phyloP scores from a whole-genome alignment of 257 asterid species.

The Plantago ovata region DNA sequence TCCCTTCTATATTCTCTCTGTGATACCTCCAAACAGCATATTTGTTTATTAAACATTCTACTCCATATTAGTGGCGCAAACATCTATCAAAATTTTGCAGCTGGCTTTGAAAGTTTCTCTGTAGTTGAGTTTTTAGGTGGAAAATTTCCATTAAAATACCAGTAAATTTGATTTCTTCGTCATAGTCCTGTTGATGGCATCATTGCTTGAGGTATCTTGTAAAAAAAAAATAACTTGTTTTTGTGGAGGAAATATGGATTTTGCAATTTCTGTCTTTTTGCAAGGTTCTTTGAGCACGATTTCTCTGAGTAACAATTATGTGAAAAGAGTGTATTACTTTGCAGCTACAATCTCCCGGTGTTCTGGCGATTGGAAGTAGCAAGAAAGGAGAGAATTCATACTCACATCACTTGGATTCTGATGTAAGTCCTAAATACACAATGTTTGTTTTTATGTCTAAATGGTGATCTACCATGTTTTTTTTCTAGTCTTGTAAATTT shows the following conservation, averaged over 20 bases:
- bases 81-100: too few species aligned
- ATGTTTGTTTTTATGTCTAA: slow-evolving; percentile 3
- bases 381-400: slow-evolving; percentile 96
- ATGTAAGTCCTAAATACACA: slow-evolving; percentile 47
- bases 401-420: slow-evolving; percentile 90
- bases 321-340: slow-evolving; percentile 16
- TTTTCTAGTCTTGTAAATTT: slow-evolving; percentile 15
- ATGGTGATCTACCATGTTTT: slow-evolving; percentile 6
- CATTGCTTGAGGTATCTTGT: background rate
- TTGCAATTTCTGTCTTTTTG: slow-evolving; percentile 17
- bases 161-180: slow-evolving; percentile 6
- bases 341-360: slow-evolving; percentile 98
- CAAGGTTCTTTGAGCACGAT: slow-evolving; percentile 11
- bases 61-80: too few species aligned
- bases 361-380: slow-evolving; percentile 97
- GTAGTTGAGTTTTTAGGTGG: too few species aligned
- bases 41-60: too few species aligned
- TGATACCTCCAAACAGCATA: too few species aligned
- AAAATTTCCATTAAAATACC: background rate
- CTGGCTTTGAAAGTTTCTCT: too few species aligned
- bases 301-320: slow-evolving; percentile 5
- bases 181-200: background rate
- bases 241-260: slow-evolving; percentile 1
- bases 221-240: slow-evolving; percentile 8
- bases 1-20: too few species aligned